Evolutionary conservation across 1,284 basidiomycete species (phyloP), one percentile per base, ranked within the genome.

Genomic region (Ceratobasidium sp.): DNA sequence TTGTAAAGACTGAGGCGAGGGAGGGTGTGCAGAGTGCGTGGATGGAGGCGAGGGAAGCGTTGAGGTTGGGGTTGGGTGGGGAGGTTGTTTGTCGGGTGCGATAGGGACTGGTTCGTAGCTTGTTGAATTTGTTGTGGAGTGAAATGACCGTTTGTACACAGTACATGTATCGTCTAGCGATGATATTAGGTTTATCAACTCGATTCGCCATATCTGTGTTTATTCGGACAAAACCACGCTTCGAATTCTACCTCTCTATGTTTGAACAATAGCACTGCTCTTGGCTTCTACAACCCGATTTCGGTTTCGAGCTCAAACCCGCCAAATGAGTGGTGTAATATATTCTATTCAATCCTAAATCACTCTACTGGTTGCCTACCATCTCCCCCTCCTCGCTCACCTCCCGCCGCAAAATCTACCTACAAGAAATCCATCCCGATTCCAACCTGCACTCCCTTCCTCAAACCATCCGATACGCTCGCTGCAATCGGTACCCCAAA

Each of bases 381-480:
- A n/a, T 38, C 35, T 38, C 35, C 35, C 35, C 35, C 35, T 38
- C 35, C 7, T 58, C 32, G 3, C 4, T n/a, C n/a, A n/a, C n/a
- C n/a, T n/a, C n/a, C n/a, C n/a, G n/a, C n/a, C n/a, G n/a, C 6
- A 47, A 57, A 32, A n/a, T 57, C 38, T 6, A 52, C 5, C 73
- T 77, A 86, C 71, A 86, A 73, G 79, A 86, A 97, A 78, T 96
- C 94, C 72, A 99, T 80, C 0, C 97, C 98, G 74, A 99, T 88
- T 2, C 98, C 97, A 28, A 98, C 87, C 79, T 98, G 95, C 57
- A 98, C 83, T 0, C 97, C 98, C 76, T 90, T 90, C 71, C 91
- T 85, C 59, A 85, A 80, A 1, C 90, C 89, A 81, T 99, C 97
- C 59, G 90, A 90, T 77, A 86, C 88, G 57, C 89, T 88, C 0